phyloP scores from a whole-genome alignment of 2,329 filamentous ascomycete species.

The Venturia asperata region DNA sequence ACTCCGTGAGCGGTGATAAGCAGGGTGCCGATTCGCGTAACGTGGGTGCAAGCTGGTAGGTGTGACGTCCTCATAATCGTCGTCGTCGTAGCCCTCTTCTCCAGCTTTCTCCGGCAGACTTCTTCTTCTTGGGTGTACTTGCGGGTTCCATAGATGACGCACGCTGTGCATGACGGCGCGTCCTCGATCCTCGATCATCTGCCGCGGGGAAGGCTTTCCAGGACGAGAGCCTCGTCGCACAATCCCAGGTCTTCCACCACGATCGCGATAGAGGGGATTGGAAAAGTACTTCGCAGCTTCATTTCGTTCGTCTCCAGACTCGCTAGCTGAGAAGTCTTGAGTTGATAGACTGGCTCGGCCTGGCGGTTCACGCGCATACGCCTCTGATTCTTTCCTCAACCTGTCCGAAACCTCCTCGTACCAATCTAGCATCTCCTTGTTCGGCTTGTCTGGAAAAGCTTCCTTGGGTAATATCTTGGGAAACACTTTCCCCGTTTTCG shows the following conservation, averaged over 20 bases:
- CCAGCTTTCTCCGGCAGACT: conserved; percentile 10
- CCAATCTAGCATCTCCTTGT: conserved; percentile 78
- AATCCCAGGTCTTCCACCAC: conserved; percentile 37
- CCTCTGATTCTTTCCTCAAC: conserved; percentile 56
- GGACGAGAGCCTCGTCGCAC: conserved; percentile 34
- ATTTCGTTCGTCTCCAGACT: conserved; percentile 36
- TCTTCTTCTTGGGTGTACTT: conserved; percentile 9
- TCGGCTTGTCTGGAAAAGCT: conserved; percentile 63
- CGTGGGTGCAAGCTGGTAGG: conserved; percentile 15
- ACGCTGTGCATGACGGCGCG: conserved; percentile 28
- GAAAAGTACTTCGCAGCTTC: conserved; percentile 43
- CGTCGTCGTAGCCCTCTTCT: conserved; percentile 14
- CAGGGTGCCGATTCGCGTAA: conserved; percentile 7
- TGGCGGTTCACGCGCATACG: neutral
- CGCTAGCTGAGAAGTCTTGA: conserved; percentile 24
- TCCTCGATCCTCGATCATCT: conserved; percentile 29
- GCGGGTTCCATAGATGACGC: conserved; percentile 18
- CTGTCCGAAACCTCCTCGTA: conserved; percentile 69
- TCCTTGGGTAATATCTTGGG: conserved; percentile 59
- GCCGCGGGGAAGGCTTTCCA: conserved; percentile 23
- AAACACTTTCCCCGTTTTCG: conserved; percentile 52
- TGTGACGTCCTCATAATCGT: conserved; percentile 18
- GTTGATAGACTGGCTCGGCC: neutral
- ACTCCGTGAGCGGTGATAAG: conserved; percentile 7
- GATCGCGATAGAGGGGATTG: conserved; percentile 43